Evolutionary conservation across 331 rosid species (phyloP), one percentile per base, ranked within the genome.

Genomic region (Quercus tomentella): DNA sequence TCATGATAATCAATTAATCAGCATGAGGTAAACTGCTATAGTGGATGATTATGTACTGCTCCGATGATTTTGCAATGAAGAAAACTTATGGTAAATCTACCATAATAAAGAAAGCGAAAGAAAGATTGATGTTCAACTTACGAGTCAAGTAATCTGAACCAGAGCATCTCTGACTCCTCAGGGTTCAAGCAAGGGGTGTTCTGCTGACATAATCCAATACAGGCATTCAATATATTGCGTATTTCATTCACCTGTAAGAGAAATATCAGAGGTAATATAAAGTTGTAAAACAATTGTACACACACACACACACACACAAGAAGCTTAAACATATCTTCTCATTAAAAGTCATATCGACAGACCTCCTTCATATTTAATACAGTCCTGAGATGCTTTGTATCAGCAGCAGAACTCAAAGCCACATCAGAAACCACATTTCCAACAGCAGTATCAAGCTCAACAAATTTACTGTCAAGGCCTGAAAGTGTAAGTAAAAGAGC

Each of bases 71-170:
- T 22, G 66, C 60, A 72, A 63, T 31, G 62, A 66, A 77, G 41
- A 73, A 80, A 55, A 73, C 25, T 51, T 58, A 60, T 22, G 22
- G 63, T 52, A 61, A 54, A 79, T 70, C 28, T 35, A 76, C 57
- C 63, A 33, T 20, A 56, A 56, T 69, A 70, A 80, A 70, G 74
- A 70, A 58, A 58, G 68, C 43, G 62, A 35, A 71, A 23, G 60
- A 6, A 80, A 67, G 20, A 66, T 65, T 73, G 70, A 73, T 67
- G 78, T 74, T 30, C 65, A 76, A 87, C 98, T 85, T 87, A 94
- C 97, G 94, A 93, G 90, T 93, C 98, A n/a, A 96, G 98, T 81
- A 96, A 89, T 87, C 86, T 91, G 85, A 96, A 93, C 99, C 99
- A 96, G 70, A 93, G 92, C 79, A 89, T 87, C 87, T 93, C 97